Evolutionary conservation across 768 basidiomycete species (phyloP), one percentile per base, ranked within the genome.

Genomic region (Mycena olivaceomarginata): DNA sequence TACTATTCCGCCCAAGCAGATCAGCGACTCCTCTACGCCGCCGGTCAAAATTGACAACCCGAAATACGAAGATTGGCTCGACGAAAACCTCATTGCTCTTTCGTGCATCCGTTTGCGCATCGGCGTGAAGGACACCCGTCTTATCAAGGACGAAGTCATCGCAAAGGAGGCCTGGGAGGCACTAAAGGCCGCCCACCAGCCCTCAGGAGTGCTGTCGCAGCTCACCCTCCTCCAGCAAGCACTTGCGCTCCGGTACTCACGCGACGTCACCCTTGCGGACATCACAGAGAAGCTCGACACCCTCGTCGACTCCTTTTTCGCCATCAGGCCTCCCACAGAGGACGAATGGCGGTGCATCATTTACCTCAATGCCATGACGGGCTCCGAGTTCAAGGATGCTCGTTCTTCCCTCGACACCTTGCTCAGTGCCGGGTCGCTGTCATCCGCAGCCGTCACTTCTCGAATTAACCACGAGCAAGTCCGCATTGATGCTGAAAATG

Each of bases 211-310:
- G 16, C 62, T 72, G 8, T 72, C 62, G 5, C 70, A 72, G 39
- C 39, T 72, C 15, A 72, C 70, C 11, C 53, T 72, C 48, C 63
- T 72, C 7, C 70, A 72, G 62, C 13, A 72, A 11, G 70, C 70
- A 5, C 62, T 72, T 0, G 62, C 62, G 0, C 16, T 71, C 9
- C 70, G 60, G 1, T 71, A 39, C 37, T 18, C 46, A 7, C 45
- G 60, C 10, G 60, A 71, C 12, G 22, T 22, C 11, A 10, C 6
- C 2, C 70, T 71, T 4, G 39, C 9, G 45, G n/a, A 48, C 20
- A 41, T n/a, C 37, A n/a, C 70, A 18, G 70, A 71, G 18, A 39
- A 62, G 20, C 60, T 71, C 0, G n/a, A 72, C 13, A 56, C n/a
- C 0, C 62, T 72, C 5, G 13, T 72, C 22, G 62, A 72, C 40